Conservation (phyloP, 495 filamentous ascomycete species). For the Podospora tetraspora region DNA sequence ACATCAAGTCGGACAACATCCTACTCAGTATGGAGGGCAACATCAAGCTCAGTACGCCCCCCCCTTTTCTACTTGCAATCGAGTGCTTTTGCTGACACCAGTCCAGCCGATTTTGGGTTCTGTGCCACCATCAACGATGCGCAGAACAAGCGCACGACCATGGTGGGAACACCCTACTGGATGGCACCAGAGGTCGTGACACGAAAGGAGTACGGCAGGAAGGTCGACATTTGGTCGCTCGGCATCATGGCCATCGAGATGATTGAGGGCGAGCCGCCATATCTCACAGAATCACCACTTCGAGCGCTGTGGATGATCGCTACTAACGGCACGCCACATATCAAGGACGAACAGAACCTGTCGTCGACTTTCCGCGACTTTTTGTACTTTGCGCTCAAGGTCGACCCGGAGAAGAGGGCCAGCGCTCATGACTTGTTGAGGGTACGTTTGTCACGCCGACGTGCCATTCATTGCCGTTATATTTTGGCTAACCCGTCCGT, state of each 20-base stretch:
- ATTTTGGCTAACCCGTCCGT: background rate
- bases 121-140: constrained; percentile 98
- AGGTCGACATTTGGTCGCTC: constrained; percentile 97
- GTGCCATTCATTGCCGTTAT: background rate
- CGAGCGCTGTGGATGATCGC: constrained; percentile 93
- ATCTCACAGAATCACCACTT: constrained; percentile 90
- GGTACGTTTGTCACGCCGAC: constrained; percentile 47
- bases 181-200: constrained; percentile 99
- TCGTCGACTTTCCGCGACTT: constrained; percentile 83
- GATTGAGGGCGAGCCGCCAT: constrained; percentile 98
- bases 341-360: constrained; percentile 86
- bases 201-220: constrained; percentile 94
- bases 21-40: constrained; percentile 90
- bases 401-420: constrained; percentile 92
- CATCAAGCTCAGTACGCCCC: constrained; percentile 85
- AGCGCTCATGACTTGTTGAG: constrained; percentile 88
- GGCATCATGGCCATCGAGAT: constrained; percentile 99
- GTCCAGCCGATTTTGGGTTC: constrained; percentile 91
- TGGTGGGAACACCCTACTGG: constrained; percentile 99
- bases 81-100: constrained; percentile 7
- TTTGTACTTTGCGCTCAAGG: constrained; percentile 82
- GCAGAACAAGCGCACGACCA: constrained; percentile 94
- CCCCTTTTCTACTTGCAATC: background rate
- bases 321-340: constrained; percentile 89
- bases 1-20: constrained; percentile 99